Evolutionary conservation across 1,284 basidiomycete species (phyloP).

Genomic region (Pseudozyma flocculosa): DNA sequence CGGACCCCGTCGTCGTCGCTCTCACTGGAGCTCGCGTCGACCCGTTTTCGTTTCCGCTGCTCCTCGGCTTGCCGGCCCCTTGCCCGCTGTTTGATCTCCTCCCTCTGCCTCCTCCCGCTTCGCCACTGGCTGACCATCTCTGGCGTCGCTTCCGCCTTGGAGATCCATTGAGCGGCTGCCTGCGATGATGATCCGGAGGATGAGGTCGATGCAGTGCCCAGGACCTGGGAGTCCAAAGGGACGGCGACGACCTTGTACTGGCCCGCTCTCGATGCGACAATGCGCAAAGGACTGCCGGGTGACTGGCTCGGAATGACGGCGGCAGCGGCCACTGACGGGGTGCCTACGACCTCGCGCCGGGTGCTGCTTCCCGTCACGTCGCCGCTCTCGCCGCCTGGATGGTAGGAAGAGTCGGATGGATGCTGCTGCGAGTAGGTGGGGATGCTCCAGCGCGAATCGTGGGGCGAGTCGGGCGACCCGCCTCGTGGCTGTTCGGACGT

Average conservation of each 20-base stretch:
- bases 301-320: too few species aligned
- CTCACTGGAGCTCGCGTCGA: background rate
- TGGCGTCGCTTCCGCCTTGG: background rate
- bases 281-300: background rate
- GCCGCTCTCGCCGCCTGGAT: background rate
- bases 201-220: background rate
- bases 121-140: background rate
- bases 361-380: too few species aligned
- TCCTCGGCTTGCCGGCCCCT: background rate
- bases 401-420: slow-evolving; percentile 1
- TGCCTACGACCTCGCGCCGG: too few species aligned
- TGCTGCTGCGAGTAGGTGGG: slow-evolving; percentile 1
- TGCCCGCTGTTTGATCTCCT: background rate
- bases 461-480: background rate
- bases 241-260: background rate
- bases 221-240: too few species aligned
- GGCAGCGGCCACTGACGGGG: too few species aligned
- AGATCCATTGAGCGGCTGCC: background rate
- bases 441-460: background rate
- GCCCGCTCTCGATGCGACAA: background rate
- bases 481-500: too few species aligned
- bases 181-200: too few species aligned
- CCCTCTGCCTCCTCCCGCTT: background rate
- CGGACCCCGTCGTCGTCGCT: background rate
- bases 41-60: background rate